Conservation (phyloP, 1,284 basidiomycete species). For the Cystobasidium sp. region DNA sequence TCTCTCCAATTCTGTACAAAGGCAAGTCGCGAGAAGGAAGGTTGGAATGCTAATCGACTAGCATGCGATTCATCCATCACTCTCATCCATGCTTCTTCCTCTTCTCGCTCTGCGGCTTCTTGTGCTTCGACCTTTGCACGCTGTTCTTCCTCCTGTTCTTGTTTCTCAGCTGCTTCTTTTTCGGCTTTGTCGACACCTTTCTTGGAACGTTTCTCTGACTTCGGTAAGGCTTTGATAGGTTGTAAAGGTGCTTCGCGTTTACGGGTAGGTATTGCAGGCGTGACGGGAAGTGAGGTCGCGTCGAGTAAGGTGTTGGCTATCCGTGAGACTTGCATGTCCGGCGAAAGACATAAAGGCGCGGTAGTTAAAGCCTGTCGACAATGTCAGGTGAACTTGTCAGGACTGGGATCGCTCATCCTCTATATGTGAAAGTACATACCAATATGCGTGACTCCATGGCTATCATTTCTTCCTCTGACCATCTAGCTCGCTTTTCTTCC, state of each 20-base stretch:
- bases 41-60: slow-evolving; percentile 2
- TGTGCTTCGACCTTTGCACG: slow-evolving; percentile 8
- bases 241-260: slow-evolving; percentile 5
- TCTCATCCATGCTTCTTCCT: slow-evolving; percentile 27
- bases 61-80: slow-evolving; percentile 34
- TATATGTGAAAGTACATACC: slow-evolving; percentile 29
- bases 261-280: slow-evolving; percentile 37
- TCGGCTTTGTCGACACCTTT: slow-evolving; percentile 10
- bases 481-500: slow-evolving; percentile 32
- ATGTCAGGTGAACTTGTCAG: background rate
- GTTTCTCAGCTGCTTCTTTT: slow-evolving; percentile 3
- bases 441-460: slow-evolving; percentile 51
- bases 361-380: slow-evolving; percentile 49
- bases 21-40: slow-evolving; percentile 51
- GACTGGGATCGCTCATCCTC: too few species aligned
- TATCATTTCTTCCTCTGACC: slow-evolving; percentile 49
- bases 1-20: slow-evolving; percentile 53
- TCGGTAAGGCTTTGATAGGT: background rate
- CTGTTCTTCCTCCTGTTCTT: slow-evolving; percentile 27
- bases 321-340: slow-evolving; percentile 50
- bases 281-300: slow-evolving; percentile 47
- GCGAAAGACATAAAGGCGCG: slow-evolving; percentile 51
- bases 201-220: slow-evolving; percentile 1
- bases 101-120: slow-evolving; percentile 18
- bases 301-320: slow-evolving; percentile 52